phyloP scores from a whole-genome alignment of 495 filamentous ascomycete genomes.

The Aspergillus ellipticus region DNA sequence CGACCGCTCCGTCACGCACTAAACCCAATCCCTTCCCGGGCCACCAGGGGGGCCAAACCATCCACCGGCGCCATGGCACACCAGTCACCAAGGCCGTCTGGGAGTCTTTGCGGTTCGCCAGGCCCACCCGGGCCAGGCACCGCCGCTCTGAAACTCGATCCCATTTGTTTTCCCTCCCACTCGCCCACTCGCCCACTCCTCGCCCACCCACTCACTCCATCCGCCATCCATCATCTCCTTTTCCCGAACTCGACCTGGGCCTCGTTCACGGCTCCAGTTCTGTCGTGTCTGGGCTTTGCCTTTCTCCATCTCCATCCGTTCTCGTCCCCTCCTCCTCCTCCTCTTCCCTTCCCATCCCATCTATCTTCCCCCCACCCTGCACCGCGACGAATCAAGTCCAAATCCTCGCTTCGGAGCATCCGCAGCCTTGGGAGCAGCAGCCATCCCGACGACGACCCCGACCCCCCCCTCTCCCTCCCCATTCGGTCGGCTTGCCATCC shows the following conservation, averaged over 20 bases:
- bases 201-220: slow-evolving; percentile 11
- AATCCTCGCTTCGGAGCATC: slow-evolving; percentile 42
- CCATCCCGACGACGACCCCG: slow-evolving; percentile 33
- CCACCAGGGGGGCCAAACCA: background rate
- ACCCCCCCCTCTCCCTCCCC: slow-evolving; percentile 11
- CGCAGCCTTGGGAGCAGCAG: slow-evolving; percentile 38
- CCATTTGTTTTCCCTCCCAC: slow-evolving; percentile 4
- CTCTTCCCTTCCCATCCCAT: slow-evolving; percentile 12
- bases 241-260: background rate
- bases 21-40: background rate
- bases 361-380: slow-evolving; percentile 14
- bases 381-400: slow-evolving; percentile 39
- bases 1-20: too few species aligned
- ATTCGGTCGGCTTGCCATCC: slow-evolving; percentile 8
- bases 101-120: background rate
- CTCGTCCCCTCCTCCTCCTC: slow-evolving; percentile 21
- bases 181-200: background rate
- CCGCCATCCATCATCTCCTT: background rate
- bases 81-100: too few species aligned
- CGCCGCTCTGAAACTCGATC: background rate
- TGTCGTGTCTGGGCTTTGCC: background rate
- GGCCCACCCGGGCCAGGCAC: background rate
- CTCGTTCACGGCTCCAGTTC: background rate
- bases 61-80: too few species aligned
- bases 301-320: slow-evolving; percentile 1